Percentiles rank a stretch among this genome's conserved stretches.
These are phyloP conservation scores for Sugiyamaella chiloensis DNA, from an alignment of 805 yeast species.

Conservation along the genomic window DNA sequence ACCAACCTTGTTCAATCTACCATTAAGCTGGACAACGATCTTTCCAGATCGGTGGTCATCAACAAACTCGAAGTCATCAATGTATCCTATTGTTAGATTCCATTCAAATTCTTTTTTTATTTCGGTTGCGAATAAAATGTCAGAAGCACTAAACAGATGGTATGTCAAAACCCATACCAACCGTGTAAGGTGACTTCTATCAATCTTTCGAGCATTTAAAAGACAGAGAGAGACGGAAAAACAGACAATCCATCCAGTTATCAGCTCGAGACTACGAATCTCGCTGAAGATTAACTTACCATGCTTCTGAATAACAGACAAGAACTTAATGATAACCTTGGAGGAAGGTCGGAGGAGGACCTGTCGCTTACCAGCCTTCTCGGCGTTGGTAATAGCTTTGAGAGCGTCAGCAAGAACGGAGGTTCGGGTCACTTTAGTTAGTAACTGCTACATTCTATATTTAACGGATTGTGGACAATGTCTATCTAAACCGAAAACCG, in stretches of 20 bases:
- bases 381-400: slow-evolving; percentile 98
- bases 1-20: slow-evolving; percentile 98
- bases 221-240: slow-evolving; percentile 88
- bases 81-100: slow-evolving; percentile 53
- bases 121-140: slow-evolving; percentile 29
- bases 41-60: slow-evolving; percentile 99
- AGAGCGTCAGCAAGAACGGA: slow-evolving; percentile 98
- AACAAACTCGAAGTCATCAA: slow-evolving; percentile 96
- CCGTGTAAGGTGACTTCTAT: slow-evolving; percentile 39
- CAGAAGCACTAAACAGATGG: slow-evolving; percentile 37
- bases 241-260: slow-evolving; percentile 97
- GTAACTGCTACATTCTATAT: not conserved
- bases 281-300: slow-evolving; percentile 49
- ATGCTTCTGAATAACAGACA: slow-evolving; percentile 96
- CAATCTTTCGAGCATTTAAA: slow-evolving; percentile 93
- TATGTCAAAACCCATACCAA: slow-evolving; percentile 18
- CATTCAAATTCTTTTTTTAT: not conserved
- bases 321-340: slow-evolving; percentile 95
- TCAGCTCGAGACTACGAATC: slow-evolving; percentile 62
- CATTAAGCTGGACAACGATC: slow-evolving; percentile 94
- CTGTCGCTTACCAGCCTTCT: slow-evolving; percentile 98
- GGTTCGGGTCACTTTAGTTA: slow-evolving; percentile 90
- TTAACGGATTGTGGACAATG: not conserved
- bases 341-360: slow-evolving; percentile 97
- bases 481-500: not conserved